These are phyloP conservation scores for Verticillium dahliae DNA, from an alignment of 2,329 filamentous ascomycete species.

Conservation along the genomic window DNA sequence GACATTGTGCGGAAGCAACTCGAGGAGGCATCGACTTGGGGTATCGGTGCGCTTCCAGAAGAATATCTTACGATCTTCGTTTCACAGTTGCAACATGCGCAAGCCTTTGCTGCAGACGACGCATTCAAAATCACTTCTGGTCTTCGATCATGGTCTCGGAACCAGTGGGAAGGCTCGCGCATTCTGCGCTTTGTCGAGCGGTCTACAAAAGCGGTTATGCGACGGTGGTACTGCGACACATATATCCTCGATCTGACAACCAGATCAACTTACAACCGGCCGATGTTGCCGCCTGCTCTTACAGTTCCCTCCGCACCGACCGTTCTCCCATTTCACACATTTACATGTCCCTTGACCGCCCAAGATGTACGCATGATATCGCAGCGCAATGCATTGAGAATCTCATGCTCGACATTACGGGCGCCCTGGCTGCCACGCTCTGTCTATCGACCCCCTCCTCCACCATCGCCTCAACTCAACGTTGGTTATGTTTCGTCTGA, in stretches of 20 bases:
- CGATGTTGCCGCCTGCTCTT: conserved; percentile 65
- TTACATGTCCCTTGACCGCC: conserved; percentile 87
- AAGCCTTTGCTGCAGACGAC: conserved; percentile 23
- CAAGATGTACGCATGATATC: conserved; percentile 91
- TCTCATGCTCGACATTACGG: conserved; percentile 82
- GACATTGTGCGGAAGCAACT: conserved; percentile 88
- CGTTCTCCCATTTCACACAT: conserved; percentile 94
- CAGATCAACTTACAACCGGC: conserved; percentile 58
- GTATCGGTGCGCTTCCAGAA: conserved; percentile 60
- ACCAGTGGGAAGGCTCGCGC: conserved; percentile 83
- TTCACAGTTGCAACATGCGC: conserved; percentile 35
- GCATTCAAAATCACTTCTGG: conserved; percentile 30
- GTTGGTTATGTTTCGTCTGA: conserved; percentile 96
- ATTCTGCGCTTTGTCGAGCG: conserved; percentile 80
- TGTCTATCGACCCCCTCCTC: conserved; percentile 78
- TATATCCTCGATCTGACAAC: conserved; percentile 57
- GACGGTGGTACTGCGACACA: conserved; percentile 83
- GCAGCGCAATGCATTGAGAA: conserved; percentile 86
- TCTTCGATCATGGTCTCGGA: conserved; percentile 58
- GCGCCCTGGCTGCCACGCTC: conserved; percentile 77
- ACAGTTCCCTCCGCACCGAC: conserved; percentile 84
- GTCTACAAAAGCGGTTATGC: conserved; percentile 67
- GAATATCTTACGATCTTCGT: conserved; percentile 43
- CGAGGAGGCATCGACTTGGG: conserved; percentile 80
- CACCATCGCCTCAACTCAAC: conserved; percentile 77